Evolutionary conservation across 2,329 filamentous ascomycete genomes (phyloP).

Genomic region (Hymenoscyphus infarciens): DNA sequence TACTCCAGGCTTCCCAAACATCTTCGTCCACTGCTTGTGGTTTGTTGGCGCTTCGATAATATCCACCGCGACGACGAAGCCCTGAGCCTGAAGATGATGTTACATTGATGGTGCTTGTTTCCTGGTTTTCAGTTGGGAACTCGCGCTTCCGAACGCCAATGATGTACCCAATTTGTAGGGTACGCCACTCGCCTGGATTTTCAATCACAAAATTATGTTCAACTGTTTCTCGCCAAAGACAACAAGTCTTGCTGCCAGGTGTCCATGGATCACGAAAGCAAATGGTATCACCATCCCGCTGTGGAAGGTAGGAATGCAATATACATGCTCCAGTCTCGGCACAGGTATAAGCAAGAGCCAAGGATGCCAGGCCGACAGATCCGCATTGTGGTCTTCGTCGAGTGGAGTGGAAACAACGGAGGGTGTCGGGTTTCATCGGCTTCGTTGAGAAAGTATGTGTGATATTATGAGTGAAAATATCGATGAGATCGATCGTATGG

Average conservation of each 20-base stretch:
- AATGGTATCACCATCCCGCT: slow-evolving; percentile 51
- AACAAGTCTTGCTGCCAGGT: slow-evolving; percentile 43
- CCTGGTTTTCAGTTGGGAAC: slow-evolving; percentile 18
- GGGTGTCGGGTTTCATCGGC: slow-evolving; percentile 53
- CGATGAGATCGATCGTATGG: slow-evolving; percentile 56
- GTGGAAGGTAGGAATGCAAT: slow-evolving; percentile 59
- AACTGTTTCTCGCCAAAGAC: slow-evolving; percentile 49
- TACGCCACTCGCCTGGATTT: slow-evolving; percentile 64
- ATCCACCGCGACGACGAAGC: slow-evolving; percentile 20
- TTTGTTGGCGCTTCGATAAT: neutral
- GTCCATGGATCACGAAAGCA: slow-evolving; percentile 49
- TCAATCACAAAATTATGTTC: slow-evolving; percentile 51
- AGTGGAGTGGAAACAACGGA: slow-evolving; percentile 57
- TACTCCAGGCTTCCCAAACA: slow-evolving; percentile 52
- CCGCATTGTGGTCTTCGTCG: slow-evolving; percentile 51
- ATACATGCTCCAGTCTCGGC: slow-evolving; percentile 58
- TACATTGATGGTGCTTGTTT: neutral
- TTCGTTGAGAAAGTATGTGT: slow-evolving; percentile 62
- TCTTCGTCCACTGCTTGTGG: slow-evolving; percentile 25
- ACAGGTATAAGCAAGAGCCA: slow-evolving; percentile 63
- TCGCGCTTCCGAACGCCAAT: slow-evolving; percentile 56
- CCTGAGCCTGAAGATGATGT: slow-evolving; percentile 6
- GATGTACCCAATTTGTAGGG: slow-evolving; percentile 56
- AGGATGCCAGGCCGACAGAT: slow-evolving; percentile 53
- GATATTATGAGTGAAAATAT: slow-evolving; percentile 52